Base-by-base conservation (phyloP, 108 stramenopile species). In the Nitzschia sp. region DNA sequence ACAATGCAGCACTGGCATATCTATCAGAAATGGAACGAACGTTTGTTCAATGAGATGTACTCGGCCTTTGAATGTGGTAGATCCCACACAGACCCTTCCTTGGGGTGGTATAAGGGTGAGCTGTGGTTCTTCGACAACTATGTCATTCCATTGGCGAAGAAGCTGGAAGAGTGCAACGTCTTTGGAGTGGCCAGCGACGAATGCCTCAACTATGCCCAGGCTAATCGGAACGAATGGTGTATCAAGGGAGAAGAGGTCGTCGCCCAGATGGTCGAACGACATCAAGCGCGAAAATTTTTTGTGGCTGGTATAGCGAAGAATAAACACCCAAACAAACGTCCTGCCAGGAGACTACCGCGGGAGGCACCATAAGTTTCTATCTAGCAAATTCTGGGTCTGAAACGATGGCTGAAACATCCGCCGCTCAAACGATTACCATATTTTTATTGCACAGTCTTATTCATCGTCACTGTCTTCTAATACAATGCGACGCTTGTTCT, bases 41-140 rank as follows among this genome's bases (percentile, higher is more conserved):
- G 64, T 15, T 48, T 65, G n/a, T 83, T 80, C 70, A 61, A 75
- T 32, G 85, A 85, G 45, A 58, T 75, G 34, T 83, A 71, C 53
- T 32, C 47, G 15, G 81, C 69, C 2, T 72, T 73, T 33, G 36
- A 57, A 19, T 33, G 1, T 25, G 72, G 55, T 17, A 27, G 56
- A 44, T 31, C 33, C 52, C 78, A 55, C 21, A 66, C 54, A 45
- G 64, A 84, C 63, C 83, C 83, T 3, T 47, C 79, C 21, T 32
- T 28, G 19, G 68, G 57, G 17, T 86, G 85, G 85, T 86, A 83
- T 58, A 50, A 78, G 63, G 77, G 77, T 57, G 76, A 81, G 41
- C 77, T 81, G 35, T 70, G 73, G 36, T 81, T 76, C 46, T 46
- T 68, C 71, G 61, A 77, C 55, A 61, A 45, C 45, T 53, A 76